A percentile compares a stretch with the other conserved stretches of the same genome.
Evolutionary conservation across 2,329 filamentous ascomycete species (phyloP).

Genomic region (Phialophora tarda): DNA sequence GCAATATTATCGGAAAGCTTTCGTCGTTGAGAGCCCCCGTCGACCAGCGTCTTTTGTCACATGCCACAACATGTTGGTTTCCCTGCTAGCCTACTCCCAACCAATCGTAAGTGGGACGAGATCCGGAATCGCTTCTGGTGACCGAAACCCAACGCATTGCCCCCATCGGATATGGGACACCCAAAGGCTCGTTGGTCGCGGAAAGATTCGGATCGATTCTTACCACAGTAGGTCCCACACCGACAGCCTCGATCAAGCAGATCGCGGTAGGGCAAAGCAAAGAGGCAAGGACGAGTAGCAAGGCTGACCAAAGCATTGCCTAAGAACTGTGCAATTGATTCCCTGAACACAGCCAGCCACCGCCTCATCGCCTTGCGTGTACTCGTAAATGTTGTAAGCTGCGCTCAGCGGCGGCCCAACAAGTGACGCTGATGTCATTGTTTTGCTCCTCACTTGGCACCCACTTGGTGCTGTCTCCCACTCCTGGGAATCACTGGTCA

Average conservation of each 20-base stretch:
- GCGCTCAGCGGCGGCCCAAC: conserved; percentile 5
- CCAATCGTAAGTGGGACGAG: conserved; percentile 1
- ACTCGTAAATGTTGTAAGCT: background rate
- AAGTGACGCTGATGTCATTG: background rate
- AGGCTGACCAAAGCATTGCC: conserved; percentile 18
- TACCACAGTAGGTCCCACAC: background rate
- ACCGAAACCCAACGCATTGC: background rate
- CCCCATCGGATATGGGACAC: conserved; percentile 11
- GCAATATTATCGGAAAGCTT: background rate
- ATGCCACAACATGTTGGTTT: conserved; percentile 1
- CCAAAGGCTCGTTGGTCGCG: background rate
- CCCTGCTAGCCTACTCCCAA: background rate
- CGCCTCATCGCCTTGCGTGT: background rate
- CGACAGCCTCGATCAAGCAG: background rate
- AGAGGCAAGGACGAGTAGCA: background rate
- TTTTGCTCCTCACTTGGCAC: background rate
- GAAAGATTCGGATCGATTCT: conserved; percentile 18
- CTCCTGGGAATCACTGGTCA: background rate
- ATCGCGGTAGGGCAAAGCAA: background rate
- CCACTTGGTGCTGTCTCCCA: background rate
- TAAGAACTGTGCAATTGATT: conserved; percentile 1
- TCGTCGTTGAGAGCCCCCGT: background rate
- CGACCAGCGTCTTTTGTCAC: conserved; percentile 1
- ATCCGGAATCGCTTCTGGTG: conserved; percentile 11
- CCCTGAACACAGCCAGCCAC: background rate